A percentile compares a stretch with the other conserved stretches of the same genome.
phyloP scores from a whole-genome alignment of 2,329 filamentous ascomycete species.

The Beauveria varroae region DNA sequence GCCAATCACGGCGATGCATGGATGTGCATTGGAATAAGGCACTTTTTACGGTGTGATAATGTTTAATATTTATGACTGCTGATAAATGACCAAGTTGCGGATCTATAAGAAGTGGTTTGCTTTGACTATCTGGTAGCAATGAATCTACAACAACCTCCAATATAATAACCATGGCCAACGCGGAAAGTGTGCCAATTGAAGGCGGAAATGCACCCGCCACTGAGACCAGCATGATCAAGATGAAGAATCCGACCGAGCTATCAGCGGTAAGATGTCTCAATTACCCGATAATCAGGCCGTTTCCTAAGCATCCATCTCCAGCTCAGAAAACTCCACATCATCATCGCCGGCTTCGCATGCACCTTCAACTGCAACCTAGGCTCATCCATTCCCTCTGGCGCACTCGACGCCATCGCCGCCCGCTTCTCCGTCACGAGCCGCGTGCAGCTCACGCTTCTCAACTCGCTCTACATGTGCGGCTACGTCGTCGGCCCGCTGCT shows the following conservation, averaged over 20 bases:
- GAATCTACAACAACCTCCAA: not conserved
- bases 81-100: not conserved
- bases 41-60: not conserved
- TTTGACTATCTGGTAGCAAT: not conserved
- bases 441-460: slow-evolving; percentile 25
- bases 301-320: slow-evolving; percentile 4
- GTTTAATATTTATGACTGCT: no score
- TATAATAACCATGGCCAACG: not conserved
- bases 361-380: slow-evolving; percentile 30
- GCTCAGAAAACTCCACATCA: slow-evolving; percentile 25
- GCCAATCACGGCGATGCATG: slow-evolving; percentile 10
- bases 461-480: slow-evolving; percentile 29
- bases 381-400: slow-evolving; percentile 28
- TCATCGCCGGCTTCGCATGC: slow-evolving; percentile 28
- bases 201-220: slow-evolving; percentile 12
- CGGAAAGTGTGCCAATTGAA: slow-evolving; percentile 13
- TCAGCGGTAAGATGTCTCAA: slow-evolving; percentile 17
- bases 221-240: not conserved
- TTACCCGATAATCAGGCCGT: no score
- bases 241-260: slow-evolving; percentile 20
- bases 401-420: slow-evolving; percentile 26
- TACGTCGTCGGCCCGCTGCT: slow-evolving; percentile 28
- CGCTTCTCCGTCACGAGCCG: slow-evolving; percentile 21
- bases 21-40: not conserved
- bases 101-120: not conserved